These are phyloP conservation scores for Phytophthora hybrid DNA, from an alignment of 352 stramenopile genomes.

Conservation along the genomic window DNA sequence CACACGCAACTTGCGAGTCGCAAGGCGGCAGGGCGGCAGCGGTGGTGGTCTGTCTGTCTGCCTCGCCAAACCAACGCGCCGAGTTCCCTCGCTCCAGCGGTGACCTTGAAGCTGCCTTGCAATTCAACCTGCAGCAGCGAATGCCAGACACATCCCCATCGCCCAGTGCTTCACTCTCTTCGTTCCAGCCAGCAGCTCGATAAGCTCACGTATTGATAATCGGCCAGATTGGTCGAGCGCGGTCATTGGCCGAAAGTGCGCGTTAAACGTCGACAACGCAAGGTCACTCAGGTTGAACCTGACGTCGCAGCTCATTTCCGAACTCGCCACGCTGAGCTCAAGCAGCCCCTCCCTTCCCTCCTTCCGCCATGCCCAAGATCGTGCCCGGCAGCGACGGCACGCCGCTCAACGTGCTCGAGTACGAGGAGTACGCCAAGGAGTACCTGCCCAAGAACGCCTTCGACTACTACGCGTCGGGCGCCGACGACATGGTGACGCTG, in stretches of 20 bases:
- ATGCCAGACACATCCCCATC: too few species aligned
- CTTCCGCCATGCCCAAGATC: constrained; percentile 58
- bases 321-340: constrained; percentile 18
- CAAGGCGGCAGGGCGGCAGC: too few species aligned
- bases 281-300: constrained; percentile 20
- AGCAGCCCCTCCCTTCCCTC: background rate
- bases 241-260: constrained; percentile 24
- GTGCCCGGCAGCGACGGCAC: constrained; percentile 76
- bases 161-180: too few species aligned
- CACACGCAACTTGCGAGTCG: too few species aligned
- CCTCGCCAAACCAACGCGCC: too few species aligned
- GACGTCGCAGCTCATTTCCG: constrained; percentile 8
- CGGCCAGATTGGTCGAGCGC: constrained; percentile 25
- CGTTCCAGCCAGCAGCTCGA: too few species aligned
- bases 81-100: too few species aligned
- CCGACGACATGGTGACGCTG: constrained; percentile 93
- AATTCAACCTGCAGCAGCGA: constrained; percentile 9
- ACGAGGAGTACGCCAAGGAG: constrained; percentile 87
- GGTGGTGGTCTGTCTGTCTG: too few species aligned
- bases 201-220: too few species aligned
- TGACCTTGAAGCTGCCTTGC: constrained; percentile 11
- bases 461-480: constrained; percentile 94
- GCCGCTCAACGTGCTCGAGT: constrained; percentile 92
- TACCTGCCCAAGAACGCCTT: constrained; percentile 93
- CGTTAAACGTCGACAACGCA: constrained; percentile 23